Conservation (phyloP, 176 grass and related monocot genomes). For the Areca catechu region DNA sequence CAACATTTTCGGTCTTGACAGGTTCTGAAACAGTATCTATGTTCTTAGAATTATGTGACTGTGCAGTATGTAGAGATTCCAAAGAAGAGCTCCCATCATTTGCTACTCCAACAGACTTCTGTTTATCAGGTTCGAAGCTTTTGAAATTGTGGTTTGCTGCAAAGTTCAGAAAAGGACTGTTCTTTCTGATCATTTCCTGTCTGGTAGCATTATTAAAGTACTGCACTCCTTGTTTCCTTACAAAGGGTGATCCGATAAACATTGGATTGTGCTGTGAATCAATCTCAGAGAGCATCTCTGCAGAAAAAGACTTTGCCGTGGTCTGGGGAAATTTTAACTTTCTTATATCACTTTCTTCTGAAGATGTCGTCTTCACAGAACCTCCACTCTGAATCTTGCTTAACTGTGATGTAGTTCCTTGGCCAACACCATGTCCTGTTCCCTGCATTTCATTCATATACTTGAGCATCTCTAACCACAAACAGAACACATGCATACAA, state of each 20-base stretch:
- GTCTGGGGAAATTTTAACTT: slow-evolving; percentile 15
- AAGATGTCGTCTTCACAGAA: slow-evolving; percentile 22
- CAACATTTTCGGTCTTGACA: too few species aligned
- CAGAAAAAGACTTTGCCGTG: slow-evolving; percentile 32
- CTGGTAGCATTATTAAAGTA: too few species aligned
- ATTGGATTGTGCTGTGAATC: slow-evolving; percentile 20
- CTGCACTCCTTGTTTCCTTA: not conserved
- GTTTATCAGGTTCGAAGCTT: too few species aligned
- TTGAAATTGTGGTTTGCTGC: too few species aligned
- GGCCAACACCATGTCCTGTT: slow-evolving; percentile 1
- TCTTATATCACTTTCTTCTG: slow-evolving; percentile 21
- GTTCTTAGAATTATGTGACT: too few species aligned
- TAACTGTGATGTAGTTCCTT: not conserved
- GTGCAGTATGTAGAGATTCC: too few species aligned
- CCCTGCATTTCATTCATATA: slow-evolving; percentile 25
- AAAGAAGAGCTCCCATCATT: too few species aligned
- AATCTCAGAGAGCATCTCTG: slow-evolving; percentile 20
- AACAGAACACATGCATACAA: slow-evolving; percentile 4
- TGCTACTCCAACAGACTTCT: too few species aligned
- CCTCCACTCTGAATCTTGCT: slow-evolving; percentile 16
- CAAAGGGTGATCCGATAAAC: slow-evolving; percentile 3
- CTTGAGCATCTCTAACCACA: slow-evolving; percentile 4
- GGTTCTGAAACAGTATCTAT: too few species aligned
- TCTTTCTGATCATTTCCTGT: too few species aligned
- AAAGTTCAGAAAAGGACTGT: too few species aligned